A percentile compares a stretch with the other conserved stretches of the same genome.
phyloP scores from a whole-genome alignment of 164 flowering plant species.

The Pachysandra terminalis region DNA sequence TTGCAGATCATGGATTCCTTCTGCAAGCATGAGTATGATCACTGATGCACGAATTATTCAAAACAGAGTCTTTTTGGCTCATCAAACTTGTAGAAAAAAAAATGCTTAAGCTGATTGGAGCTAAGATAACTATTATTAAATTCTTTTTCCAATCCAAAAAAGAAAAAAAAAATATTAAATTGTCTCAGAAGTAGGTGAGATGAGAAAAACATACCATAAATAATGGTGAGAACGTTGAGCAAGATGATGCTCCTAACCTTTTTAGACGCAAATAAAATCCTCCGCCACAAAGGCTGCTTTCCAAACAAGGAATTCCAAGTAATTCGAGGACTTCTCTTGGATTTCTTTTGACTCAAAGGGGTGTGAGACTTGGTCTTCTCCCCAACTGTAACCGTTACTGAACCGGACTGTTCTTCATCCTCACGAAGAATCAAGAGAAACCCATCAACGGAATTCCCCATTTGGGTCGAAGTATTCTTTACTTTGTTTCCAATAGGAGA shows the following conservation, averaged over 20 bases:
- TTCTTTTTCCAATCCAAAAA: too few relatives aligned
- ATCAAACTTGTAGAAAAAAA: too few relatives aligned
- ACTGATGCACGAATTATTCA: too few relatives aligned
- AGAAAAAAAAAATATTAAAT: too few relatives aligned
- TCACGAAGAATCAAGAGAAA: background rate
- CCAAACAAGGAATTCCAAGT: conserved; percentile 31
- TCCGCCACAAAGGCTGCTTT: conserved; percentile 51
- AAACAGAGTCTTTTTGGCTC: too few relatives aligned
- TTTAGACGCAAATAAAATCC: conserved; percentile 60
- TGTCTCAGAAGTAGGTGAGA: too few relatives aligned
- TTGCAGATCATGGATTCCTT: too few relatives aligned
- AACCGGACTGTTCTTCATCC: background rate
- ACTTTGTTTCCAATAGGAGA: conserved; percentile 1
- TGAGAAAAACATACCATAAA: conserved; percentile 49
- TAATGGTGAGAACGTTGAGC: conserved; percentile 63
- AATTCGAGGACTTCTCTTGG: conserved; percentile 1
- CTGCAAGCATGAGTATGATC: too few relatives aligned
- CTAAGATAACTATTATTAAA: too few relatives aligned
- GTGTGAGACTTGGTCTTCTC: conserved; percentile 4
- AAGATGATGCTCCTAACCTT: conserved; percentile 72
- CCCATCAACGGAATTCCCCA: conserved; percentile 2
- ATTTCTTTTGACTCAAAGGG: background rate
- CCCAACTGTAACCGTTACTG: background rate
- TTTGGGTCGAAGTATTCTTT: conserved; percentile 4
- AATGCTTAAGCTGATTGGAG: too few relatives aligned